Percentiles rank a stretch among this genome's conserved stretches.
Conservation (phyloP, 805 yeast species). For the Metschnikowia similis region DNA sequence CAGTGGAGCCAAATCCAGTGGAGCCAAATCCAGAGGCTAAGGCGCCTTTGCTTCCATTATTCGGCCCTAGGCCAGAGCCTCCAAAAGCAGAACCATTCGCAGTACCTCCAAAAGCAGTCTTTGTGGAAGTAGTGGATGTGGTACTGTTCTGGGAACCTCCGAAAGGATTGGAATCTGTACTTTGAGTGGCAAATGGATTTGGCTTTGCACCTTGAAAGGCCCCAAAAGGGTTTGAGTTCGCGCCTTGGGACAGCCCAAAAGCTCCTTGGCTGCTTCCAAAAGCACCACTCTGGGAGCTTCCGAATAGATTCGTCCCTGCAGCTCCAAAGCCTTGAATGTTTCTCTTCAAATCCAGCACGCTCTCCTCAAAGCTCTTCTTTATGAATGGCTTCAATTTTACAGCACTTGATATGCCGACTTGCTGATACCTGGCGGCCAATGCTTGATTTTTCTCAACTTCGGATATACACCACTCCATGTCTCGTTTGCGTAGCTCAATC, state of each 20-base stretch:
- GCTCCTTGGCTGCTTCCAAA: constrained; percentile 7
- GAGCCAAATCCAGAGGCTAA: neutral
- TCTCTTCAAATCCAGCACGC: constrained; percentile 18
- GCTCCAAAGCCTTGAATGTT: neutral
- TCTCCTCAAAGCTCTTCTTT: constrained; percentile 25
- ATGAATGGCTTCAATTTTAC: constrained; percentile 24
- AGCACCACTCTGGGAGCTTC: constrained; percentile 5
- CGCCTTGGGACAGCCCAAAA: constrained; percentile 9
- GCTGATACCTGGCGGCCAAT: constrained; percentile 57
- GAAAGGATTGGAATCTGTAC: too few relatives aligned
- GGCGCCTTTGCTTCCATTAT: too few relatives aligned
- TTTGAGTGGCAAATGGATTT: too few relatives aligned
- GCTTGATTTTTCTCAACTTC: constrained; percentile 37
- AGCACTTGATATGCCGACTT: constrained; percentile 19
- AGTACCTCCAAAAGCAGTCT: constrained; percentile 5
- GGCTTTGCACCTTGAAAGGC: constrained; percentile 1
- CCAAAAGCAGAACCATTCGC: too few relatives aligned
- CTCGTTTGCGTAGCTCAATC: constrained; percentile 24
- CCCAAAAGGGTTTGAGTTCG: constrained; percentile 4
- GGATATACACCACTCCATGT: constrained; percentile 20
- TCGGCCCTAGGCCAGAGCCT: too few relatives aligned
- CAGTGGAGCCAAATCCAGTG: too few relatives aligned
- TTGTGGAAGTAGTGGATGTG: neutral
- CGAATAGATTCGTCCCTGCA: constrained; percentile 6
- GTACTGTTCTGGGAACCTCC: too few relatives aligned